phyloP scores from a whole-genome alignment of 225 moss, liverwort and hornwort genomes.

The Lunularia cruciata region DNA sequence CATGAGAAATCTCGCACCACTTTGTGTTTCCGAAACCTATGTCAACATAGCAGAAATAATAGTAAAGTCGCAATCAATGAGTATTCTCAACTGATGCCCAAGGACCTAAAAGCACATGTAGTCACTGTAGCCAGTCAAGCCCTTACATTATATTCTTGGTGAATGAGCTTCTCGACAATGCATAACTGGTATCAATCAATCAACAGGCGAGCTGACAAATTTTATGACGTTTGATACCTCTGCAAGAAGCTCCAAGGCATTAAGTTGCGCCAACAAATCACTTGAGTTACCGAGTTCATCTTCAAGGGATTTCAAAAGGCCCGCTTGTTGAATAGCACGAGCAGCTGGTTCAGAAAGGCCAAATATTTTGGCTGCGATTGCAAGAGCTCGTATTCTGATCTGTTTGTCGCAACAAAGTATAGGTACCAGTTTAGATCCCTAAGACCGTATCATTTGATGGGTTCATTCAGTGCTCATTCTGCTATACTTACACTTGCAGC shows the following conservation, averaged over 20 bases:
- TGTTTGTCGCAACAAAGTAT: constrained; percentile 19
- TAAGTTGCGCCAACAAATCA: constrained; percentile 83
- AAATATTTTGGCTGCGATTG: constrained; percentile 66
- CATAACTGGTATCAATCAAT: too few relatives aligned
- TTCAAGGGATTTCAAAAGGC: constrained; percentile 62
- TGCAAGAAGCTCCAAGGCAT: constrained; percentile 84
- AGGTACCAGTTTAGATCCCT: too few relatives aligned
- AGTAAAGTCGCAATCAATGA: too few relatives aligned
- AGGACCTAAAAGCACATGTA: too few relatives aligned
- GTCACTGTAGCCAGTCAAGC: too few relatives aligned
- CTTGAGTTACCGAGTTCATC: constrained; percentile 66
- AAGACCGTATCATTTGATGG: too few relatives aligned
- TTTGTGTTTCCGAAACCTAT: constrained; percentile 57
- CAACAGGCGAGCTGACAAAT: too few relatives aligned
- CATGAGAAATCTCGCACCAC: constrained; percentile 68
- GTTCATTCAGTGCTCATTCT: too few relatives aligned
- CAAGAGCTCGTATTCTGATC: constrained; percentile 70
- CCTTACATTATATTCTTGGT: too few relatives aligned
- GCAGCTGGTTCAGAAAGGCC: constrained; percentile 70
- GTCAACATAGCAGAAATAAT: background rate
- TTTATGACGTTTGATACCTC: constrained; percentile 37
- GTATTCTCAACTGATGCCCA: too few relatives aligned
- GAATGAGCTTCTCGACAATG: too few relatives aligned
- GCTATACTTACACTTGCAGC: too few relatives aligned
- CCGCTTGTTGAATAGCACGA: constrained; percentile 62